Percentiles rank a stretch among this genome's conserved stretches.
Evolutionary conservation across 1,284 basidiomycete species (phyloP).

Genomic region (Hymenochaete sp.): DNA sequence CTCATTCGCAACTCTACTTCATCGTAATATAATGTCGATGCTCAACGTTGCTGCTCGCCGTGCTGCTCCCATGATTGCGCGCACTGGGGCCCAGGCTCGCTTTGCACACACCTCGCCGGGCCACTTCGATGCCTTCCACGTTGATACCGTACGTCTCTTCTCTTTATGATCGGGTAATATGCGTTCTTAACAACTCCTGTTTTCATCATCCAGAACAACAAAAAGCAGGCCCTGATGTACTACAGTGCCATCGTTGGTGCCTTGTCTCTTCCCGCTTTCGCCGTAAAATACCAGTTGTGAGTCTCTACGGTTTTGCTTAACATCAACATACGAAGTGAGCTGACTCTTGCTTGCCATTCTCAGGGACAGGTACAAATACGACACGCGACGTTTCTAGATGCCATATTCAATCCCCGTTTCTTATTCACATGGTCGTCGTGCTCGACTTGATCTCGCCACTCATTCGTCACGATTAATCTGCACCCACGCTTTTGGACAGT

Average conservation of each 20-base stretch:
- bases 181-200: not conserved
- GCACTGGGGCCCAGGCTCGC: slow-evolving; percentile 9
- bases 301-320: not conserved
- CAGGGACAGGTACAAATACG: slow-evolving; percentile 8
- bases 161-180: too few species aligned
- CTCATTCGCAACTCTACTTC: not conserved
- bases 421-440: too few species aligned
- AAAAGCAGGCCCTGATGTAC: slow-evolving; percentile 8
- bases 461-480: too few species aligned
- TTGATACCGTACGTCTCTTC: slow-evolving; percentile 9
- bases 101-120: slow-evolving; percentile 2
- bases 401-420: not conserved
- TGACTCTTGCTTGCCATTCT: not conserved
- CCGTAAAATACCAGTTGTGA: slow-evolving; percentile 11
- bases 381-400: slow-evolving; percentile 5
- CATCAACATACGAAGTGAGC: too few species aligned
- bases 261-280: slow-evolving; percentile 5
- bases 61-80: slow-evolving; percentile 7
- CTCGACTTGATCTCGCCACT: too few species aligned
- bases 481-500: too few species aligned
- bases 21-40: slow-evolving; percentile 5
- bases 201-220: slow-evolving; percentile 12
- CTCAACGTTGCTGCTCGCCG: slow-evolving; percentile 9
- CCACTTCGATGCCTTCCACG: slow-evolving; percentile 13
- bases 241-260: slow-evolving; percentile 10